Base-by-base conservation (phyloP, 352 stramenopile species). In the Pythium scleroteichum region DNA sequence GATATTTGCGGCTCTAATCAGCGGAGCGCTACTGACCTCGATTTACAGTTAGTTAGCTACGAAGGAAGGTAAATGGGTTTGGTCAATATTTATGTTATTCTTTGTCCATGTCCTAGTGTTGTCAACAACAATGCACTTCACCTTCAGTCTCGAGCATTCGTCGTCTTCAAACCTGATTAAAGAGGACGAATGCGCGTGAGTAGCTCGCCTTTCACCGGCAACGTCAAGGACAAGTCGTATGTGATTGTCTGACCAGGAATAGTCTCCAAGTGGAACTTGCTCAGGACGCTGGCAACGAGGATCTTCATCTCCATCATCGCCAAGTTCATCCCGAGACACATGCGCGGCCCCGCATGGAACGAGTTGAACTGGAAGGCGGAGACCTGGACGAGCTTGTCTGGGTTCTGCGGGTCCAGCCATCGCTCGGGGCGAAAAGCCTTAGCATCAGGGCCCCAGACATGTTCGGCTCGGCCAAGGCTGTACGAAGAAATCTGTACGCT, bases 291-390 rank as follows among this genome's bases (percentile, higher is more conserved):
- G 12, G 69, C 59, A 5, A 78, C 24, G 19, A 72, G 24, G 9
- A 81, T 65, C 55, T 85, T 82, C 39, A 82, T 75, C 55, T 86
- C 69, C 53, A 85, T 69, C 50, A 83, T 58, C 1, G 78, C 78
- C 13, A 87, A 29, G n/a, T 66, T 62, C 44, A 68, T 76, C 12
- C 78, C 78, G 5, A 83, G 58, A 63, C 78, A 87, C 40, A 72
- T 50, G 13, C 78, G 58, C 19, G 64, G 68, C n/a, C 78, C 78
- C 6, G 71, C 76, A 51, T 79, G 66, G 52, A 87, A 87, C 10
- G 69, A 57, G 7, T 63, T 62, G 56, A 78, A 85, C 56, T 83
- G 54, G 64, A 80, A 87, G 16, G 58, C 40, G 16, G 69, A 75
- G 8, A 69, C 52, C 0, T 38, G 20, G 40, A 66, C 59, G 26